A percentile compares a stretch with the other conserved stretches of the same genome.
phyloP scores from a whole-genome alignment of 768 basidiomycete genomes.

The Jaapia argillacea region DNA sequence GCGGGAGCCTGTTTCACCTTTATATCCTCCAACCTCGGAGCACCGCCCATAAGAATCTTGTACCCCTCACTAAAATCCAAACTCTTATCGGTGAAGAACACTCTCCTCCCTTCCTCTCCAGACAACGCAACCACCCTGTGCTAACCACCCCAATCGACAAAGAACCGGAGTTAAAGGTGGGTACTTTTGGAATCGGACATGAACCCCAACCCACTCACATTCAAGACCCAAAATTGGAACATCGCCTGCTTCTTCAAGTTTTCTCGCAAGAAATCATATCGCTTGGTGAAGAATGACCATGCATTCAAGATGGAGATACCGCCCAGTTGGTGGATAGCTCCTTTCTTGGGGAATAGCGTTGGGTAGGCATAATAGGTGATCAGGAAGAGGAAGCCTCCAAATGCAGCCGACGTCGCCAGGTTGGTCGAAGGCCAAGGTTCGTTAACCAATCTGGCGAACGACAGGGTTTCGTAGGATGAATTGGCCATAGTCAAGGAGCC shows the following conservation, averaged over 20 bases:
- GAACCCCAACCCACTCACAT: no score
- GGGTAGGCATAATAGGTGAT: no score
- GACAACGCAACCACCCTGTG: conserved; percentile 18
- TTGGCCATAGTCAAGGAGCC: no score
- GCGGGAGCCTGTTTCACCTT: conserved; percentile 7
- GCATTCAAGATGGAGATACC: background rate
- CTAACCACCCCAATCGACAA: conserved; percentile 6
- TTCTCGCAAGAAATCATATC: conserved; percentile 1
- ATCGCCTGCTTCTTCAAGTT: no score
- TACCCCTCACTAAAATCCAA: conserved; percentile 23
- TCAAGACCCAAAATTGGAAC: conserved; percentile 10
- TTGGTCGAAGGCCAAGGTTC: no score
- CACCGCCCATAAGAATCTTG: conserved; percentile 20
- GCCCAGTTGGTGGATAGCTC: background rate
- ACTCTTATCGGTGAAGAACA: conserved; percentile 19
- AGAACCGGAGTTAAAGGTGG: no score
- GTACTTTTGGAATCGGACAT: no score
- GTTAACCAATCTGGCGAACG: no score
- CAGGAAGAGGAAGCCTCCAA: no score
- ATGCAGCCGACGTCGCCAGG: no score
- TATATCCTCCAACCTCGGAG: conserved; percentile 16
- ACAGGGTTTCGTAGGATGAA: no score
- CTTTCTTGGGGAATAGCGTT: background rate
- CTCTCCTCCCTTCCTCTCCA: conserved; percentile 21
- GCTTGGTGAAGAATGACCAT: conserved; percentile 2